A percentile compares a stretch with the other conserved stretches of the same genome.
Conservation (phyloP, 2,329 filamentous ascomycete genomes). For the Arthrinium phaeospermum region DNA sequence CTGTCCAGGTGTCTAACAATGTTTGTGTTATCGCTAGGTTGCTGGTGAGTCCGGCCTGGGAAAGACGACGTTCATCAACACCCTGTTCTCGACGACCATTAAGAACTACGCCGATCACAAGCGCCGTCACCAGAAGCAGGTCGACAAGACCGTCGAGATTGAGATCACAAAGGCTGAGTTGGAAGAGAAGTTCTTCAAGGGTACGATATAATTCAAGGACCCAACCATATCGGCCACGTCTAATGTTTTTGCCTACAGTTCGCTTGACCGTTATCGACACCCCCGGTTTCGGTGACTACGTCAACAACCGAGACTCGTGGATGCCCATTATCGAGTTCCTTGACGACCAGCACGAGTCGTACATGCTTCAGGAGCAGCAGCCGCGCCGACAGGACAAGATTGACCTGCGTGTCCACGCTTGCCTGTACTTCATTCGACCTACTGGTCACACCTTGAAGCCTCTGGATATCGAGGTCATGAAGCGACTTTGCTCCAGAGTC, state of each 20-base stretch:
- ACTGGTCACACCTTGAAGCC: slow-evolving; percentile 99
- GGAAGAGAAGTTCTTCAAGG: slow-evolving; percentile 99
- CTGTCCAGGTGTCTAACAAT: slow-evolving; percentile 14
- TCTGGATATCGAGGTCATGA: slow-evolving; percentile 99
- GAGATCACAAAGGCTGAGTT: slow-evolving; percentile 99
- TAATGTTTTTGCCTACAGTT: slow-evolving; percentile 60
- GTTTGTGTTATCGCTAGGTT: slow-evolving; percentile 64
- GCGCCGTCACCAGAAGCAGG: slow-evolving; percentile 97
- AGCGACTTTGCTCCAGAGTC: slow-evolving; percentile 95
- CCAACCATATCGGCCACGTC: neutral
- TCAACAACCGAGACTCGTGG: slow-evolving; percentile 99
- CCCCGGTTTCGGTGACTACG: slow-evolving; percentile 98
- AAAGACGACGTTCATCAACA: slow-evolving; percentile 99
- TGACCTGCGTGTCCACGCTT: slow-evolving; percentile 97
- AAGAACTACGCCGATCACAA: slow-evolving; percentile 99
- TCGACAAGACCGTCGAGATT: slow-evolving; percentile 99
- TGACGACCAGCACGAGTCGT: slow-evolving; percentile 99
- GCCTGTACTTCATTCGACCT: slow-evolving; percentile 98
- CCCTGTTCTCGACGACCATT: slow-evolving; percentile 99
- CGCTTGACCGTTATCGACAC: slow-evolving; percentile 99
- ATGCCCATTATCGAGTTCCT: slow-evolving; percentile 99
- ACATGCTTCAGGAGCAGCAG: slow-evolving; percentile 99
- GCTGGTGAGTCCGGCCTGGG: slow-evolving; percentile 97
- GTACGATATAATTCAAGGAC: slow-evolving; percentile 40
- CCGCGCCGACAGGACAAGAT: slow-evolving; percentile 98